Base-by-base conservation (phyloP, 2,329 filamentous ascomycete genomes). In the Paraphaeosphaeria sporulosa region DNA sequence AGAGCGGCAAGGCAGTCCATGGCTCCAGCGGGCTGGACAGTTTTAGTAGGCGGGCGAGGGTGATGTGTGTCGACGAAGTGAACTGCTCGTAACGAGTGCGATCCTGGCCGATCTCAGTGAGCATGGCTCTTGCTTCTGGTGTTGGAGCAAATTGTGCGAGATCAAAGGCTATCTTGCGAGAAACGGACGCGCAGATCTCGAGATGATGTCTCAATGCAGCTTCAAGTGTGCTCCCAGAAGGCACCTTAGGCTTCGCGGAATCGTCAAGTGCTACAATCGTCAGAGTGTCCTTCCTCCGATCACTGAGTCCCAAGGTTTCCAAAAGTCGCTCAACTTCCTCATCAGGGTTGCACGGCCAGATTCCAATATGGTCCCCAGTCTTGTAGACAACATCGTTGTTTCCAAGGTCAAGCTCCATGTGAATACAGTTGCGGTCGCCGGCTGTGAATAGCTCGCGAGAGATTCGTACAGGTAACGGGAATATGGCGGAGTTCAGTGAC, bases 181-280 rank as follows among this genome's bases (percentile, higher is more conserved):
- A 72, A 3, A 82, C 71, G 1, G 78, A 76, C 1, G 71, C 79
- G 60, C 79, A 75, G 61, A 84, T 80, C 56, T 85, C 83, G 1
- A 85, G 77, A 56, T 84, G 81, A 61, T 83, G 74, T 5, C 75
- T 71, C 62, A 84, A 78, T 3, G 81, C 72, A 0, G 77, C 76
- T 1, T 76, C 64, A 4, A 78, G 64, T 0, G 79, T 79, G 0
- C 77, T 81, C 0, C 78, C 78, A 1, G 76, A 78, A 1, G 80
- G 81, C 0, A 83, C 55, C 42, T 72, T 76, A n/a, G 68, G 64
- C 59, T 75, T 78, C 43, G 68, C 63, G 9, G 63, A 70, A 34
- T 63, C 59, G 47, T 74, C 74, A 19, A 71, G 62, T 17, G 70
- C 68, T 23, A 63, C 70, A 34, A 80, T 60, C 1, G 66, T 69